Conservation (phyloP, 352 stramenopile species). For the Globisporangium orthogonon region DNA sequence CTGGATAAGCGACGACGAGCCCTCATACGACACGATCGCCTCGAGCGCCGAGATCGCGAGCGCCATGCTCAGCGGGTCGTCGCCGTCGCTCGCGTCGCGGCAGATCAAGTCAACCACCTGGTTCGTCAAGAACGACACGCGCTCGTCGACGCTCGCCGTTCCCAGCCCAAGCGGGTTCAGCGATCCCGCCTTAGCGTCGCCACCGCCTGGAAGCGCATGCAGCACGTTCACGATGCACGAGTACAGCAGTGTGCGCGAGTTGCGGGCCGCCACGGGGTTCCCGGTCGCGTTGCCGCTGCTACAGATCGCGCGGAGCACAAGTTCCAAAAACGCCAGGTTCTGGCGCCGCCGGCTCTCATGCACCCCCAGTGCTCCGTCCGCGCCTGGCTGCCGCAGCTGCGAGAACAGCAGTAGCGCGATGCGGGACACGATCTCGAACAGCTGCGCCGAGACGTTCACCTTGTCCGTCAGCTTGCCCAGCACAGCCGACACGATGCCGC, state of each 20-base stretch:
- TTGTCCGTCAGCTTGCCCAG: slow-evolving; percentile 59
- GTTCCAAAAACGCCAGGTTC: slow-evolving; percentile 44
- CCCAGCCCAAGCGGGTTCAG: slow-evolving; percentile 8
- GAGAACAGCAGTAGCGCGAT: slow-evolving; percentile 61
- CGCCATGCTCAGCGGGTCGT: slow-evolving; percentile 76
- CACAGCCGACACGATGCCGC: slow-evolving; percentile 49
- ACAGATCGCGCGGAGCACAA: slow-evolving; percentile 56
- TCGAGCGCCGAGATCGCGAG: slow-evolving; percentile 70
- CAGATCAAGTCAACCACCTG: slow-evolving; percentile 69
- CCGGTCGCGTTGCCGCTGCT: slow-evolving; percentile 52
- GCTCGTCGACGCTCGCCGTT: slow-evolving; percentile 3
- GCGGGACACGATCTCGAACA: slow-evolving; percentile 71
- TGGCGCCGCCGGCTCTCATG: slow-evolving; percentile 25
- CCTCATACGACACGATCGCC: slow-evolving; percentile 51
- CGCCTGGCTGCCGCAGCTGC: slow-evolving; percentile 26
- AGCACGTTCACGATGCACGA: slow-evolving; percentile 71
- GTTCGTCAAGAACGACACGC: slow-evolving; percentile 29
- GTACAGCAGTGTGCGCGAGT: slow-evolving; percentile 73
- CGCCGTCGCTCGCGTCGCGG: slow-evolving; percentile 67
- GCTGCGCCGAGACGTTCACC: slow-evolving; percentile 43
- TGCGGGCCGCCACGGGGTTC: slow-evolving; percentile 68
- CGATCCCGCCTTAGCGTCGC: slow-evolving; percentile 5
- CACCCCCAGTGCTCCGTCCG: not conserved
- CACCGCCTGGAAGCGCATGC: slow-evolving; percentile 23
- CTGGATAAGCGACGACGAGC: slow-evolving; percentile 37